A percentile compares a stretch with the other conserved stretches of the same genome.
Conservation (phyloP, 75 land plant species). For the Gnetum montanum region DNA sequence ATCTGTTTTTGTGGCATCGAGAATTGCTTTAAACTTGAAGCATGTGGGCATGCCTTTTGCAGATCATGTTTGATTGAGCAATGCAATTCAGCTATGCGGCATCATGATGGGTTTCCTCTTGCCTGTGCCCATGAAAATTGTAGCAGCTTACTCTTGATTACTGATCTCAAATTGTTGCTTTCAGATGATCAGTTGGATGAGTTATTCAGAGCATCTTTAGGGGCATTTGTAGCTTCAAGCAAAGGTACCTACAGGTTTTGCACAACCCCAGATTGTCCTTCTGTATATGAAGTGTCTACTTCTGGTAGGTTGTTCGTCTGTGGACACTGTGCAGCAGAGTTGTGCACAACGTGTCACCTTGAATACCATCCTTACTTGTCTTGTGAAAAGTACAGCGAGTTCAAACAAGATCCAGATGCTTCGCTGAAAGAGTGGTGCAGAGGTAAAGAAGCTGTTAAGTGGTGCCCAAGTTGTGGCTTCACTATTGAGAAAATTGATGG, state of each 20-base stretch:
- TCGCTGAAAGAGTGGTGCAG: constrained; percentile 59
- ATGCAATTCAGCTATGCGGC: constrained; percentile 48
- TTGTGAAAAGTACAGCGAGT: constrained; percentile 55
- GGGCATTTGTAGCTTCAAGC: constrained; percentile 56
- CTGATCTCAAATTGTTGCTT: constrained; percentile 42
- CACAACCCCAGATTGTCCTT: constrained; percentile 80
- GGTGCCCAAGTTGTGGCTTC: constrained; percentile 49
- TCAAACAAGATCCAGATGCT: constrained; percentile 64
- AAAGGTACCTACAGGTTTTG: constrained; percentile 56
- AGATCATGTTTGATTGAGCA: constrained; percentile 51
- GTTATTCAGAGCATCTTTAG: constrained; percentile 60
- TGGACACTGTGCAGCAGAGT: constrained; percentile 50
- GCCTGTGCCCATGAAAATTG: constrained; percentile 41
- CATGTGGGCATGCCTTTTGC: constrained; percentile 59
- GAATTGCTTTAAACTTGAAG: constrained; percentile 44
- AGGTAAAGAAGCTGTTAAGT: constrained; percentile 63
- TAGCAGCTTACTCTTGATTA: constrained; percentile 18
- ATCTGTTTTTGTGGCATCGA: constrained; percentile 77
- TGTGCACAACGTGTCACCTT: constrained; percentile 61
- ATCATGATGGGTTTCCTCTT: constrained; percentile 55
- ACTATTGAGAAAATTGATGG: constrained; percentile 77
- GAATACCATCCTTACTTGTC: constrained; percentile 60
- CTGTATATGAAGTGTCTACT: constrained; percentile 38
- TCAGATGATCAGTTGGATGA: constrained; percentile 51
- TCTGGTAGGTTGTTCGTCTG: constrained; percentile 37